Percentiles rank a stretch among this genome's conserved stretches.
phyloP scores from a whole-genome alignment of 257 asterid genomes.

The Penstemon eatonii region DNA sequence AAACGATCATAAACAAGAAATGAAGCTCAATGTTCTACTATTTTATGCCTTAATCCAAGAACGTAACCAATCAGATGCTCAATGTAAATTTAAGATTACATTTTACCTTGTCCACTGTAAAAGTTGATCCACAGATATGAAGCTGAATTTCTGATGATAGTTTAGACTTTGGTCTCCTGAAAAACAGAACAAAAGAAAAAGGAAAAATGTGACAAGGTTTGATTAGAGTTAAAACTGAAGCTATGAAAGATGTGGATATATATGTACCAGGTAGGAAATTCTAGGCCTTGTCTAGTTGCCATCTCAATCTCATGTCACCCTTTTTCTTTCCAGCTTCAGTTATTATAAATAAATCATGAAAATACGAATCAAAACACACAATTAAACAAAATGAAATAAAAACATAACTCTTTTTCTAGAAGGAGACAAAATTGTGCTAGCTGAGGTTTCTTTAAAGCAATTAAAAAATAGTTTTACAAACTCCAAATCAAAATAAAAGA shows the following conservation, averaged over 20 bases:
- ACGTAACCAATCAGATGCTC: too few relatives aligned
- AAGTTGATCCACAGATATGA: slow-evolving; percentile 47
- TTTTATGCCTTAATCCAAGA: too few relatives aligned
- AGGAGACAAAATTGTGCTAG: too few relatives aligned
- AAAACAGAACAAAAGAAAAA: background rate
- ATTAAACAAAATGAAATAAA: too few relatives aligned
- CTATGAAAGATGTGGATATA: background rate
- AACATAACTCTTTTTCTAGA: too few relatives aligned
- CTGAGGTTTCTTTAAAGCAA: too few relatives aligned
- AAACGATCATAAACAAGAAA: too few relatives aligned
- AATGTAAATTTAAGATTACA: background rate
- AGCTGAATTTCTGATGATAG: slow-evolving; percentile 48
- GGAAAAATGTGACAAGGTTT: background rate
- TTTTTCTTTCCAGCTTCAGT: background rate
- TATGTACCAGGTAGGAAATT: slow-evolving; percentile 40
- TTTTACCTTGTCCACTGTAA: slow-evolving; percentile 52
- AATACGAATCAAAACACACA: background rate
- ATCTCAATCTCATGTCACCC: slow-evolving; percentile 39
- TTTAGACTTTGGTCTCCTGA: slow-evolving; percentile 53
- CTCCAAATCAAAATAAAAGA: too few relatives aligned
- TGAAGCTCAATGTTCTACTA: too few relatives aligned
- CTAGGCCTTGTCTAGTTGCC: slow-evolving; percentile 41
- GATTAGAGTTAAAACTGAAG: background rate
- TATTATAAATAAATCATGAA: background rate
- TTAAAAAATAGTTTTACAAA: too few relatives aligned